Conservation (phyloP, 495 filamentous ascomycete genomes). For the Ascodesmis nigricans region DNA sequence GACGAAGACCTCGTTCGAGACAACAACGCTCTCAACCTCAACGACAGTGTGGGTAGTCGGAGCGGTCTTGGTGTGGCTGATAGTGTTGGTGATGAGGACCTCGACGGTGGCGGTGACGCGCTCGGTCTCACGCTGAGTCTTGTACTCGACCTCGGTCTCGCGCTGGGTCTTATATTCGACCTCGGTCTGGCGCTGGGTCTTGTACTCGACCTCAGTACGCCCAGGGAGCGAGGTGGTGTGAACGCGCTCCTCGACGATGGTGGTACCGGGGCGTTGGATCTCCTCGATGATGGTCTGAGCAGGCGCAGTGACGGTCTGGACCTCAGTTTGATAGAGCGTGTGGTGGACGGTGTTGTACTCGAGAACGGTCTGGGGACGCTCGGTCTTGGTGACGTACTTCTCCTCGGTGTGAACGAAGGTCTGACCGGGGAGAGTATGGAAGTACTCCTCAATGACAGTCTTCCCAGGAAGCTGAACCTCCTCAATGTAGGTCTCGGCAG, state of each 20-base stretch:
- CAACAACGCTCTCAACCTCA: slow-evolving; percentile 10
- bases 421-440: slow-evolving; percentile 10
- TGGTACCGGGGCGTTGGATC: slow-evolving; percentile 7
- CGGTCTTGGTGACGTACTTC: no score
- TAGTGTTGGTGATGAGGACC: slow-evolving; percentile 11
- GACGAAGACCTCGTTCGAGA: slow-evolving; percentile 12
- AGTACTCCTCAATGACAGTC: slow-evolving; percentile 9
- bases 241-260: slow-evolving; percentile 11
- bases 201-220: no score
- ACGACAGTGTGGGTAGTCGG: slow-evolving; percentile 10
- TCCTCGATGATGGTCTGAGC: slow-evolving; percentile 16
- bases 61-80: slow-evolving; percentile 11
- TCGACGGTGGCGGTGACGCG: slow-evolving; percentile 11
- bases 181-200: no score
- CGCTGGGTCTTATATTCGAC: no score
- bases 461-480: slow-evolving; percentile 9
- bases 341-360: no score
- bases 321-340: slow-evolving; percentile 3
- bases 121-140: not conserved
- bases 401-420: slow-evolving; percentile 9
- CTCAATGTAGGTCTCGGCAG: slow-evolving; percentile 8
- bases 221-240: no score
- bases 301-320: slow-evolving; percentile 12
- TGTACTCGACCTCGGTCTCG: no score
- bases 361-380: no score